These are phyloP conservation scores for Apophysomyces elegans DNA, from an alignment of 371 early-diverging fungal genomes.

Conservation along the genomic window DNA sequence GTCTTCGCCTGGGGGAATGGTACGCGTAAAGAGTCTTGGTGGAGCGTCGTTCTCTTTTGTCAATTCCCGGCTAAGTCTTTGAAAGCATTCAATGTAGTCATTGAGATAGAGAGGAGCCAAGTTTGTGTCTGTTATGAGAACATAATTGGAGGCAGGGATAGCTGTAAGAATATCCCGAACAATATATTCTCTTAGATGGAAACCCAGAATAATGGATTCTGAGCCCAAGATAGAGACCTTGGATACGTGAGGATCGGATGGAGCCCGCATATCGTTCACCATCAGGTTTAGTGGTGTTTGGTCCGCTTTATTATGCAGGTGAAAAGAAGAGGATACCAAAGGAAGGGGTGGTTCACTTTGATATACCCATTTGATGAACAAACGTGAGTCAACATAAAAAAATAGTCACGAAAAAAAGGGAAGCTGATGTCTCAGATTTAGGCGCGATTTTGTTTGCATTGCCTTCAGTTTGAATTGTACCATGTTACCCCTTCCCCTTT, in stretches of 20 bases:
- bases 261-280: slow-evolving; percentile 17
- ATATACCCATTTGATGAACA: neutral
- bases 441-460: neutral
- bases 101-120: slow-evolving; percentile 79
- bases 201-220: slow-evolving; percentile 89
- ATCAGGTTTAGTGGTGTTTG: neutral
- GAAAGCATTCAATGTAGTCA: slow-evolving; percentile 51
- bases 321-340: neutral
- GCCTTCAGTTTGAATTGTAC: neutral
- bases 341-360: neutral
- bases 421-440: neutral
- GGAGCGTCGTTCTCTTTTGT: slow-evolving; percentile 24
- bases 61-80: slow-evolving; percentile 38
- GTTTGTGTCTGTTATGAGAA: slow-evolving; percentile 89
- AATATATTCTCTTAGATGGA: slow-evolving; percentile 77
- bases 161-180: slow-evolving; percentile 73
- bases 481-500: neutral
- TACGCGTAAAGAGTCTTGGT: slow-evolving; percentile 78
- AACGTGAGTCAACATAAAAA: slow-evolving; percentile 17
- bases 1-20: slow-evolving; percentile 90
- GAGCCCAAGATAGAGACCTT: slow-evolving; percentile 84
- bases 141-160: slow-evolving; percentile 85
- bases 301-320: slow-evolving; percentile 1
- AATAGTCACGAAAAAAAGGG: slow-evolving; percentile 10
- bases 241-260: slow-evolving; percentile 58